These are phyloP conservation scores for Mortierella sp. DNA, from an alignment of 371 early-diverging fungal species.

Conservation along the genomic window DNA sequence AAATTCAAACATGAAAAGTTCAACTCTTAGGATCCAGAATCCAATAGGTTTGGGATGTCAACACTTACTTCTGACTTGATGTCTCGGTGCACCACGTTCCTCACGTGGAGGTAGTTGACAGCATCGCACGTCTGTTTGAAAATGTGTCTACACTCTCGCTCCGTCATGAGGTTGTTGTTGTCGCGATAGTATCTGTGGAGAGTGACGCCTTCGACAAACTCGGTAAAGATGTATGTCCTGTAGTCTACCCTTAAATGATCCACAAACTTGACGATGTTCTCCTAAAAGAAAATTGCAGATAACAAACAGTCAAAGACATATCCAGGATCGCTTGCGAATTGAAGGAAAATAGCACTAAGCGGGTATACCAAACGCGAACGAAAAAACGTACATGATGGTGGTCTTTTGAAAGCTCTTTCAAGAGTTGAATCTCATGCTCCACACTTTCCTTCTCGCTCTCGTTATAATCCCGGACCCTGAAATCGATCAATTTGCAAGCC, in stretches of 20 bases:
- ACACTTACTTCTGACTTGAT: constrained; percentile 51
- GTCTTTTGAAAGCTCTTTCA: background rate
- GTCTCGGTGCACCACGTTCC: constrained; percentile 41
- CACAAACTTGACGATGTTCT: constrained; percentile 30
- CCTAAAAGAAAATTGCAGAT: background rate
- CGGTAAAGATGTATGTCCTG: constrained; percentile 37
- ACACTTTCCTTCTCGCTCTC: constrained; percentile 12
- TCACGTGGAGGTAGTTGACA: constrained; percentile 31
- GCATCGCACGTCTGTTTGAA: constrained; percentile 32
- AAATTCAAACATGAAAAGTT: background rate
- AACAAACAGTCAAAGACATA: background rate
- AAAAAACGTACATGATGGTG: background rate
- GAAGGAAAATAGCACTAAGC: no score
- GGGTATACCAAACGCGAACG: background rate
- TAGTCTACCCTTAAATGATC: background rate
- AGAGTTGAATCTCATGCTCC: constrained; percentile 26
- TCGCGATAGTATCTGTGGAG: background rate
- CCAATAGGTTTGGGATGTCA: background rate
- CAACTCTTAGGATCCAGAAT: background rate
- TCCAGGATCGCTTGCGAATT: background rate
- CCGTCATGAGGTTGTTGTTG: constrained; percentile 1
- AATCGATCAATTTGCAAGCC: constrained; percentile 42
- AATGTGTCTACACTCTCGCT: constrained; percentile 18
- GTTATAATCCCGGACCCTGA: background rate
- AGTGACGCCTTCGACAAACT: constrained; percentile 26